These are phyloP conservation scores for Blastocystis sp. DNA, from an alignment of 352 stramenopile species.

Conservation along the genomic window DNA sequence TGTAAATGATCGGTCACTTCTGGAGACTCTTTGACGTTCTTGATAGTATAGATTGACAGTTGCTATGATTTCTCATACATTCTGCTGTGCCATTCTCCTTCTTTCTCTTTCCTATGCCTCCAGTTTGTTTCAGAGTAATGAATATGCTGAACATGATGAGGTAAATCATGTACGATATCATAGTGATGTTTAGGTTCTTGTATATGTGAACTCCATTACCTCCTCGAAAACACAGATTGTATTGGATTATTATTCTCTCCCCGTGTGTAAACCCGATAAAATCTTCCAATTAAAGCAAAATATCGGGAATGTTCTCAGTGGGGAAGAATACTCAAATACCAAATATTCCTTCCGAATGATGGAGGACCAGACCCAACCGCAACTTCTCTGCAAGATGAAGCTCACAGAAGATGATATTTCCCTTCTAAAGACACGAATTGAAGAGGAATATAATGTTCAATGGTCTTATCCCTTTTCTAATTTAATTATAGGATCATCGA, in stretches of 20 bases:
- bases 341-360: slow-evolving; percentile 36
- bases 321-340: slow-evolving; percentile 64
- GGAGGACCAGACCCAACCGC: slow-evolving; percentile 10
- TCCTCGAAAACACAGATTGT: slow-evolving; percentile 94
- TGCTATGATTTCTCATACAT: neutral
- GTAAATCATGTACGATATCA: neutral
- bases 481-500: slow-evolving; percentile 78
- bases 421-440: slow-evolving; percentile 85
- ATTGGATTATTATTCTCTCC: slow-evolving; percentile 75
- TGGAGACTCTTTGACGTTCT: too few relatives aligned
- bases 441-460: slow-evolving; percentile 89
- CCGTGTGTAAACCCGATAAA: slow-evolving; percentile 42
- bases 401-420: slow-evolving; percentile 79
- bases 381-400: slow-evolving; percentile 72
- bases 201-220: slow-evolving; percentile 96
- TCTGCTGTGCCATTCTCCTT: neutral
- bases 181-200: slow-evolving; percentile 73
- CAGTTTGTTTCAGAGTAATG: slow-evolving; percentile 32
- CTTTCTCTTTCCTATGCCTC: neutral
- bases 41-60: neutral
- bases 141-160: slow-evolving; percentile 25
- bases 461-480: slow-evolving; percentile 70
- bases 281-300: slow-evolving; percentile 37
- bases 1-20: neutral
- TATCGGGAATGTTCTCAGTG: slow-evolving; percentile 49